These are phyloP conservation scores for Barnettozyma vustinii DNA, from an alignment of 805 yeast species.

Conservation along the genomic window DNA sequence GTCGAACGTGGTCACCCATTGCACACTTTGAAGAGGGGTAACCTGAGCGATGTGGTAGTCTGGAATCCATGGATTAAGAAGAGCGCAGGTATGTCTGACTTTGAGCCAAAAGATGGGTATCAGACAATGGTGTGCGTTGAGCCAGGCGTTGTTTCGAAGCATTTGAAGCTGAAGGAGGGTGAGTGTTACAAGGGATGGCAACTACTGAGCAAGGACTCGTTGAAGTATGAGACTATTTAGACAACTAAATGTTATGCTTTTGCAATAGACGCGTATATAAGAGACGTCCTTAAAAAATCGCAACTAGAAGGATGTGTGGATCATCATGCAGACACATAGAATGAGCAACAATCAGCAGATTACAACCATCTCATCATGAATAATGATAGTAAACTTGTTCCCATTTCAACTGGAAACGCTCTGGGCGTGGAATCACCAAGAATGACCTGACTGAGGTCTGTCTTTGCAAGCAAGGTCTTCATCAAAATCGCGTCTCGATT, in stretches of 20 bases:
- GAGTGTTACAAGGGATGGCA: conserved; percentile 75
- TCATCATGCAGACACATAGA: no score
- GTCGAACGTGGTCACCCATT: conserved; percentile 66
- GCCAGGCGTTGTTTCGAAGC: conserved; percentile 80
- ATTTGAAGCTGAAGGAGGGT: conserved; percentile 60
- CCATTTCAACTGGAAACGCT: no score
- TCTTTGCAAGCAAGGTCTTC: no score
- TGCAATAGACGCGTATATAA: not conserved
- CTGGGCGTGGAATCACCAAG: no score
- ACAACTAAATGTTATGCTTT: not conserved
- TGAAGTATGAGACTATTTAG: conserved; percentile 51
- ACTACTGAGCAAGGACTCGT: conserved; percentile 48
- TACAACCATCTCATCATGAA: no score
- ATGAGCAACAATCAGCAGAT: no score
- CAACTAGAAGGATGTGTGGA: no score
- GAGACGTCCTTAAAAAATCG: no score
- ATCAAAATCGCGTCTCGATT: no score
- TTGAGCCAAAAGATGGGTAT: conserved; percentile 80
- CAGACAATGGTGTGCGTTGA: conserved; percentile 90
- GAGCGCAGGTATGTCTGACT: conserved; percentile 81
- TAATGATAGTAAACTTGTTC: no score
- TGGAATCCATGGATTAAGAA: conserved; percentile 97
- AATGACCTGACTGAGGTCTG: no score
- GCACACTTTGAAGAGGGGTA: conserved; percentile 59
- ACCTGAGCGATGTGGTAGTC: conserved; percentile 70